These are phyloP conservation scores for Leptoxyphium fumago DNA, from an alignment of 2,329 filamentous ascomycete species.

Conservation along the genomic window DNA sequence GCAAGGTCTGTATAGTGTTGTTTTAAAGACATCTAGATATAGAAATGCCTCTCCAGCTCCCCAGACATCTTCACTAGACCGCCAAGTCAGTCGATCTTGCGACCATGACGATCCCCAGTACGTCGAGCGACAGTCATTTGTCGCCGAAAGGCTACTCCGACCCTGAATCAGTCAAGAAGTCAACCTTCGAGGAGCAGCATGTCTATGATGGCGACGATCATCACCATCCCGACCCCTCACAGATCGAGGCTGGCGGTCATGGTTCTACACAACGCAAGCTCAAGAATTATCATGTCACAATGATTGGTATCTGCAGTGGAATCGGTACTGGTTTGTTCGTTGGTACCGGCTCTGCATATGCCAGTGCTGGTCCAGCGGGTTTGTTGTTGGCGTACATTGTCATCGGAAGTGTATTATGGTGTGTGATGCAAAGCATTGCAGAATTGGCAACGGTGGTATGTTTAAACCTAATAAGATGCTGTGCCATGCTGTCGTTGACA, in stretches of 20 bases:
- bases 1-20: too few relatives aligned
- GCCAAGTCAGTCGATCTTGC: too few relatives aligned
- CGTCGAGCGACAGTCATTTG: too few relatives aligned
- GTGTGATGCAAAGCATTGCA: conserved; percentile 22
- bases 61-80: too few relatives aligned
- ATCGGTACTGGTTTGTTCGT: conserved; percentile 42
- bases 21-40: too few relatives aligned
- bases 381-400: conserved; percentile 32
- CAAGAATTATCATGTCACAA: conserved; percentile 9
- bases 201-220: too few relatives aligned
- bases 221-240: too few relatives aligned
- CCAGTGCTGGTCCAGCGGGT: conserved; percentile 33
- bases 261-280: conserved; percentile 8
- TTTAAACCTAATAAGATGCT: conserved; percentile 25
- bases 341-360: conserved; percentile 32
- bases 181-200: too few relatives aligned
- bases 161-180: too few relatives aligned
- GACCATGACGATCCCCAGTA: too few relatives aligned
- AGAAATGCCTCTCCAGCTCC: too few relatives aligned
- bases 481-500: conserved; percentile 39
- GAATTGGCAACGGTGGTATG: conserved; percentile 17
- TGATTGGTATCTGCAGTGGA: conserved; percentile 9
- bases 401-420: conserved; percentile 19
- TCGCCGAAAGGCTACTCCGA: too few relatives aligned
- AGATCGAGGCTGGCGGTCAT: conserved; percentile 4